Evolutionary conservation across 108 stramenopile genomes (phyloP).

Genomic region (Cyclotella sp.): DNA sequence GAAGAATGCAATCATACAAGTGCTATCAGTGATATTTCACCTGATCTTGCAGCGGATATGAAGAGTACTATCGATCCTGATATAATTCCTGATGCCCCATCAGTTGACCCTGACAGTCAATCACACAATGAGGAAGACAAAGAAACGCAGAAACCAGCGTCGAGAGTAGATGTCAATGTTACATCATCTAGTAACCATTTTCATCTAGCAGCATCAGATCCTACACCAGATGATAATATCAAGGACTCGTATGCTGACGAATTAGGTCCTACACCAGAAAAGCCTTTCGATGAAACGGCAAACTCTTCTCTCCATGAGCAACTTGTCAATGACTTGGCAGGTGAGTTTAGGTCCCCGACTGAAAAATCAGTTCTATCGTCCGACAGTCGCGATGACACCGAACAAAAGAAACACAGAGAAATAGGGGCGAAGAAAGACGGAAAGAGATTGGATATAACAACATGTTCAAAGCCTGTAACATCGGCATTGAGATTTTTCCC

Average conservation of each 20-base stretch:
- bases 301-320: constrained; percentile 25
- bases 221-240: background rate
- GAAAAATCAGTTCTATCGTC: background rate
- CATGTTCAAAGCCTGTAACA: constrained; percentile 13
- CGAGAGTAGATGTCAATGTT: background rate
- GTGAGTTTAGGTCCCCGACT: constrained; percentile 20
- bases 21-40: too few relatives aligned
- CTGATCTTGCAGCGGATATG: background rate
- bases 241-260: constrained; percentile 4
- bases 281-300: constrained; percentile 23
- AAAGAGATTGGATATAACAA: background rate
- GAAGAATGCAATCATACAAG: too few relatives aligned
- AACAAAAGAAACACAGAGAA: constrained; percentile 24
- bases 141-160: background rate
- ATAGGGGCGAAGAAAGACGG: background rate
- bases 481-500: background rate
- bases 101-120: too few relatives aligned
- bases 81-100: background rate
- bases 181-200: too few relatives aligned
- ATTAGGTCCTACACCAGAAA: constrained; percentile 14
- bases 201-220: too few relatives aligned
- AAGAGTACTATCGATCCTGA: background rate
- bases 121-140: background rate
- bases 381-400: constrained; percentile 42
- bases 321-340: constrained; percentile 25